Evolutionary conservation across 345 rosid genomes (phyloP), one percentile per base, ranked within the genome.

Genomic region (Eutrema japonicum): DNA sequence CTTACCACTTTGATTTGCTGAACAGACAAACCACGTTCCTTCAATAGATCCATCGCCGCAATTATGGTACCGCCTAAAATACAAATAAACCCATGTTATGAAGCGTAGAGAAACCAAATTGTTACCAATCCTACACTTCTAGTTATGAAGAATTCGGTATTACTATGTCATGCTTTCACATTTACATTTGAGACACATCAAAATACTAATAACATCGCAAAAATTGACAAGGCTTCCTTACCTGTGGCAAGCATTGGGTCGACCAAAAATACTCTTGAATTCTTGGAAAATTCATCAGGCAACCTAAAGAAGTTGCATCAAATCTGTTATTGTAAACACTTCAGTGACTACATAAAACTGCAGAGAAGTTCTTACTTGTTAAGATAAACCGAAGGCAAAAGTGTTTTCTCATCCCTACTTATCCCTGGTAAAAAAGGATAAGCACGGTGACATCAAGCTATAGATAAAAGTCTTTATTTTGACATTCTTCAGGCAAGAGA

Each of bases 211-310:
- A n/a, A n/a, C 36, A 40, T 40, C 51, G 10, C 53, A 66, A 38
- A 18, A 8, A 40, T 10, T 46, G 77, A 62, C 10, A 27, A 61
- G 58, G 46, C 40, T 26, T 42, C 2, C 55, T 57, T 65, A 94
- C 99, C 96, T 73, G 97, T 91, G 76, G 96, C 97, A 66, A 89
- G 75, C 89, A 91, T 84, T 43, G 97, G 97, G 76, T 95, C 97
- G 29, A 89, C 93, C 68, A 95, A 87, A 84, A 91, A 86, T 2
- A 95, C 89, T 70, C 83, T 84, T 27, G 92, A 81, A 8, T 82
- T 83, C 57, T 84, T 82, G 2, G 89, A 82, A 66, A 91, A 87
- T 18, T 79, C 84, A 32, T 86, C 88, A 46, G 99, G 99, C 80
- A 94, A 79, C 89, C 97, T 94, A 77, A 40, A 64, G 29, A 73